Evolutionary conservation across 768 basidiomycete species (phyloP).

Genomic region (Hericium alpestre): DNA sequence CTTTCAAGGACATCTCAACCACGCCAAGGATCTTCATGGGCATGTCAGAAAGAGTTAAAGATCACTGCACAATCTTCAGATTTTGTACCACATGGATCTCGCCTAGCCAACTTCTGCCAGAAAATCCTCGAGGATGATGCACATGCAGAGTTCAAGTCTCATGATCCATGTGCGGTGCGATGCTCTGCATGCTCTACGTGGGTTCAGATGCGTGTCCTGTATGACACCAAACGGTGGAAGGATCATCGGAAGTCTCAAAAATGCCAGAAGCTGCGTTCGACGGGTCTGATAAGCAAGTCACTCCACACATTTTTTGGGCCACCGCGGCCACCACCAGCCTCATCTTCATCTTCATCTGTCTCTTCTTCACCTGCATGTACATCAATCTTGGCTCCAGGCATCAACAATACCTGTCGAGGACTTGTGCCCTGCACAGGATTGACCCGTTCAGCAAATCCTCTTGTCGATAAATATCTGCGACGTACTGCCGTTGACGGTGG

Average conservation of each 20-base stretch:
- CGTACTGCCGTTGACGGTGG: not conserved
- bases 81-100: not conserved
- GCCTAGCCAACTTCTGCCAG: not conserved
- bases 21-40: not conserved
- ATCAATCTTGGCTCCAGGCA: not conserved
- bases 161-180: constrained; percentile 6
- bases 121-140: not conserved
- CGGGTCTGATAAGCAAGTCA: not conserved
- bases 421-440: not conserved
- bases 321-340: too few relatives aligned
- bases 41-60: not conserved
- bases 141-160: constrained; percentile 10
- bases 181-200: constrained; percentile 13
- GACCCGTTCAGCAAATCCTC: not conserved
- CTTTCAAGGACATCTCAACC: too few relatives aligned
- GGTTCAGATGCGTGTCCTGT: constrained; percentile 12
- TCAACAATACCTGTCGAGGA: too few relatives aligned
- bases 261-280: not conserved
- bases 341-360: too few relatives aligned
- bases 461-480: not conserved
- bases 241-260: constrained; percentile 8
- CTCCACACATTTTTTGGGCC: not conserved
- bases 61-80: not conserved
- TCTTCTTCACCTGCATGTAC: not conserved
- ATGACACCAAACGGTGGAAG: constrained; percentile 10